Evolutionary conservation across 164 flowering plant genomes (phyloP).

Genomic region (Tetrastigma voinierianum): DNA sequence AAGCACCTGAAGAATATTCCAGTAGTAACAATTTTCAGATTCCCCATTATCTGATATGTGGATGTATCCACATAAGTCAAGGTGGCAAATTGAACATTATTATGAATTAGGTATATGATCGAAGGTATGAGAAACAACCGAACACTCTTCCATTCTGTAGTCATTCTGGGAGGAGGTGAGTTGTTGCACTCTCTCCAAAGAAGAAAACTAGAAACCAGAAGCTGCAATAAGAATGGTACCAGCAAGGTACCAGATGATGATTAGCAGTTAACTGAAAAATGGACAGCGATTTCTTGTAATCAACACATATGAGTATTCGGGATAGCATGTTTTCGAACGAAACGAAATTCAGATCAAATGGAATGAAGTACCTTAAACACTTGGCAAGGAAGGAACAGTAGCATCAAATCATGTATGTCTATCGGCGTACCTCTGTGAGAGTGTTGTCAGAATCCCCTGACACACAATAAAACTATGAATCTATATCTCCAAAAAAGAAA

Average conservation of each 20-base stretch:
- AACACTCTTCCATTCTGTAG: constrained; percentile 84
- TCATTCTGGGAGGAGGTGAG: constrained; percentile 72
- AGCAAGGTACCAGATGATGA: too few species aligned
- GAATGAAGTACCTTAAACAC: constrained; percentile 68
- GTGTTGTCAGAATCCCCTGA: constrained; percentile 90
- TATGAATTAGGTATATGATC: constrained; percentile 84
- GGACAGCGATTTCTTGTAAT: background rate
- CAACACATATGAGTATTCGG: background rate
- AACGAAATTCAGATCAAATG: background rate
- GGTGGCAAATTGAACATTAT: constrained; percentile 96
- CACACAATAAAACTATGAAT: constrained; percentile 3
- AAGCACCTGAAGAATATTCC: constrained; percentile 89
- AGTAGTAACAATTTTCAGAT: constrained; percentile 91
- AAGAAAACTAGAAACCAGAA: constrained; percentile 70
- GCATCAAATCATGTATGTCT: too few species aligned
- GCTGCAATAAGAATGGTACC: constrained; percentile 36
- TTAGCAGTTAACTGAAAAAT: too few species aligned
- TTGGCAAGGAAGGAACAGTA: constrained; percentile 92
- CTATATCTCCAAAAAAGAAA: background rate
- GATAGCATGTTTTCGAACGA: background rate
- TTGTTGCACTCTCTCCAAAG: constrained; percentile 70
- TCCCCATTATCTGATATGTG: constrained; percentile 97
- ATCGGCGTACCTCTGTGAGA: constrained; percentile 86
- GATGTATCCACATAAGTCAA: constrained; percentile 92
- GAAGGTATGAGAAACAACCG: constrained; percentile 87